Evolutionary conservation across 2,329 filamentous ascomycete species (phyloP), one percentile per base, ranked within the genome.

Genomic region (Fusarium subtropicale): DNA sequence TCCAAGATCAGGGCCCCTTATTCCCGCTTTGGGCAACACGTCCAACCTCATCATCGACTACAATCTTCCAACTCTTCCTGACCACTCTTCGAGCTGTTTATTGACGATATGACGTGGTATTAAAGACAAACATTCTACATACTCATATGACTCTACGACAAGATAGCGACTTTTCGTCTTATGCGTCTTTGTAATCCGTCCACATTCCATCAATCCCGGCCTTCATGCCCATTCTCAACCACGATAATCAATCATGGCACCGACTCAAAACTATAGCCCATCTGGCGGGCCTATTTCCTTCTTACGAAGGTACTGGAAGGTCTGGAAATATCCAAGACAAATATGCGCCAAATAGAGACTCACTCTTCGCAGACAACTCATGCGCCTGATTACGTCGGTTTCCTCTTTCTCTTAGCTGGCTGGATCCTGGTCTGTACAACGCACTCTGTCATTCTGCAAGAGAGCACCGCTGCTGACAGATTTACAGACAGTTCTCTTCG

Each of bases 351-450:
- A 18, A 22, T 12, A 8, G 12, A 24, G 47, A 33, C 53, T 61
- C 28, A 55, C 20, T 28, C 26, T 15, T 11, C 34, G 24, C 22
- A 93, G 88, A 90, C 89, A 77, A 94, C 92, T 2, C 96, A 97
- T 82, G 92, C 92, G 13, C 89, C 92, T 8, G 96, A 99, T 78
- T 97, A 97, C 80, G 80, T 97, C 31, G 93, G 93, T 36, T 87
- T 98, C 67, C 82, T 84, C 3, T 79, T 92, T 39, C 84, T 98
- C n/a, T 75, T 93, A 10, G 82, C 84, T 7, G 87, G 85, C 53
- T 96, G 92, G 79, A 79, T 91, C 20, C 74, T 90, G 60, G 88
- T 91, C 75, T 67, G 81, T 76, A 56, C 34, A 22, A 41, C 24
- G 39, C 12, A 20, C 22, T 31, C 62, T 33, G 9, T 38, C 12